Percentiles rank a stretch among this genome's conserved stretches.
Conservation (phyloP, 352 stramenopile species). For the Phytophthora sp. region DNA sequence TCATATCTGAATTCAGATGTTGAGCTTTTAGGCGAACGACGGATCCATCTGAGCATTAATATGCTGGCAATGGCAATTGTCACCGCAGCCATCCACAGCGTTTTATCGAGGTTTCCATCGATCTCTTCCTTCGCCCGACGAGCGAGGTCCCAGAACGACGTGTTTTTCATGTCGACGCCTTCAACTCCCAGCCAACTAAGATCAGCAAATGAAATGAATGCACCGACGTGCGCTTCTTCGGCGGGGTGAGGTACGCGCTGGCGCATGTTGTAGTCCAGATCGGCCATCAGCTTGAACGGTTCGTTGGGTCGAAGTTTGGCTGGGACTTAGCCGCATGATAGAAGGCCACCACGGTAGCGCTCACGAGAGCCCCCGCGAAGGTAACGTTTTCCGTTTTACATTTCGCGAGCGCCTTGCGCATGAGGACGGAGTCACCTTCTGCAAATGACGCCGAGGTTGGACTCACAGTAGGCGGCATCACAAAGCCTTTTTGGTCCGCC, state of each 20-base stretch:
- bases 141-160: slow-evolving; percentile 55
- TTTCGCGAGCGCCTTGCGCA: slow-evolving; percentile 22
- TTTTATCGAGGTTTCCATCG: slow-evolving; percentile 12
- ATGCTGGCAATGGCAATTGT: slow-evolving; percentile 17
- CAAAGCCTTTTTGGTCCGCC: slow-evolving; percentile 34
- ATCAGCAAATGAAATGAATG: slow-evolving; percentile 30
- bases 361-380: slow-evolving; percentile 36
- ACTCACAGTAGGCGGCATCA: slow-evolving; percentile 20
- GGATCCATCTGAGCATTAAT: slow-evolving; percentile 19
- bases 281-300: slow-evolving; percentile 40
- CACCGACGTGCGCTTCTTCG: slow-evolving; percentile 32
- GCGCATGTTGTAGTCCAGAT: slow-evolving; percentile 57
- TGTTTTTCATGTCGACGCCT: slow-evolving; percentile 31
- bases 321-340: slow-evolving; percentile 18
- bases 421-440: slow-evolving; percentile 23
- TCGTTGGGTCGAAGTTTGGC: slow-evolving; percentile 16
- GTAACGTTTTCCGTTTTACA: slow-evolving; percentile 43
- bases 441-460: slow-evolving; percentile 34
- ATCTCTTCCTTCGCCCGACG: slow-evolving; percentile 35
- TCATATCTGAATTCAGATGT: slow-evolving; percentile 18
- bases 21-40: slow-evolving; percentile 19
- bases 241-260: slow-evolving; percentile 34
- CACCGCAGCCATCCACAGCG: slow-evolving; percentile 8
- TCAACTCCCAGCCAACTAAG: slow-evolving; percentile 18
- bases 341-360: slow-evolving; percentile 29